Percentiles rank a stretch among this genome's conserved stretches.
Conservation (phyloP, 352 stramenopile genomes). For the Phytophthora litchii region DNA sequence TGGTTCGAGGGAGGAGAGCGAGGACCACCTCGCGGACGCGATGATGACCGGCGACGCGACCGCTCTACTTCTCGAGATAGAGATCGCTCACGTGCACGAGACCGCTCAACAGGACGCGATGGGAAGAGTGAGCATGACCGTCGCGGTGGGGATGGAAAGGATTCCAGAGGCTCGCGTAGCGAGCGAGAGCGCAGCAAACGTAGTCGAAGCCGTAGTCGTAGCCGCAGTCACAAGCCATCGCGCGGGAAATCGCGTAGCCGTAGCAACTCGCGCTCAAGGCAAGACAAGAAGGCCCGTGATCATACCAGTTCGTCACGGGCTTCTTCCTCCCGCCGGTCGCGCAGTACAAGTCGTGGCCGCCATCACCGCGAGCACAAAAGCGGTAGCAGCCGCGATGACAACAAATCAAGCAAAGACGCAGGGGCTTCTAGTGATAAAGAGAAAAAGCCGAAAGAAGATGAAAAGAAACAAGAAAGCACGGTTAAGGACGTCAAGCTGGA, state of each 20-base stretch:
- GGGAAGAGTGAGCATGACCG: slow-evolving; percentile 43
- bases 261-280: slow-evolving; percentile 50
- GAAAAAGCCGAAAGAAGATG: slow-evolving; percentile 38
- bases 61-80: slow-evolving; percentile 43
- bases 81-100: slow-evolving; percentile 33
- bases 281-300: slow-evolving; percentile 46
- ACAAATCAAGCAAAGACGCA: slow-evolving; percentile 28
- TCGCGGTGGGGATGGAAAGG: slow-evolving; percentile 39
- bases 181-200: slow-evolving; percentile 41
- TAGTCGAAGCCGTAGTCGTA: slow-evolving; percentile 49
- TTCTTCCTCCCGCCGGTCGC: slow-evolving; percentile 46
- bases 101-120: slow-evolving; percentile 31
- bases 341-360: slow-evolving; percentile 51
- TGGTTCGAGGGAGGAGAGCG: slow-evolving; percentile 51
- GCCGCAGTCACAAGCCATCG: slow-evolving; percentile 39
- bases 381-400: slow-evolving; percentile 19
- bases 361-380: slow-evolving; percentile 42
- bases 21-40: slow-evolving; percentile 34
- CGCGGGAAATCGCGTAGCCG: slow-evolving; percentile 52
- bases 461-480: slow-evolving; percentile 46
- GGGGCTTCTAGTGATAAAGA: slow-evolving; percentile 36
- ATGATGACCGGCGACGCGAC: slow-evolving; percentile 52
- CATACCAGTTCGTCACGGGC: slow-evolving; percentile 34
- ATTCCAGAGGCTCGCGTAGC: slow-evolving; percentile 29
- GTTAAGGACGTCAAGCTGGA: slow-evolving; percentile 81